phyloP scores from a whole-genome alignment of 2,329 filamentous ascomycete genomes.

The Paracorniculantispora psalliotae region DNA sequence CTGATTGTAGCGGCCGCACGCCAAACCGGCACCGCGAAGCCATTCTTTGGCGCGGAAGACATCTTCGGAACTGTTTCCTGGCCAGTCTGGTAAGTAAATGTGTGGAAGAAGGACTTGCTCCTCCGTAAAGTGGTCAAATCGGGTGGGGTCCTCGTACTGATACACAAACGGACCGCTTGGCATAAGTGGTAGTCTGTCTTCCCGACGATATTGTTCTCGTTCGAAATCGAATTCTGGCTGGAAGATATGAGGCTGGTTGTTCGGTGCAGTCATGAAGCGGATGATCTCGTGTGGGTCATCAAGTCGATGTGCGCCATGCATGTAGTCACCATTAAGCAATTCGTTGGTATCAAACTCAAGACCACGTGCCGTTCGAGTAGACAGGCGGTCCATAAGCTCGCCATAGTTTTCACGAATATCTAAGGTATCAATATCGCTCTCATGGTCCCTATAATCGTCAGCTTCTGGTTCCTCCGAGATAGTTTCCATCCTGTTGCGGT shows the following conservation, averaged over 20 bases:
- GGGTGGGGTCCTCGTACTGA: not conserved
- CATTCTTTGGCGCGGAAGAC: not conserved
- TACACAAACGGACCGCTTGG: not conserved
- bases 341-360: not conserved
- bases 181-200: not conserved
- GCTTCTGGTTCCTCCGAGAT: no score
- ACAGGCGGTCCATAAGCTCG: not conserved
- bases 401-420: no score
- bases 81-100: not conserved
- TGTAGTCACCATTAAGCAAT: not conserved
- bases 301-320: not conserved
- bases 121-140: not conserved
- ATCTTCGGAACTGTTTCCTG: not conserved
- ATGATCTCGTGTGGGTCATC: not conserved
- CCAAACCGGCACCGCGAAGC: not conserved
- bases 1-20: not conserved
- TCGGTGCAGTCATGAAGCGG: not conserved
- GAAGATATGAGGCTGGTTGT: not conserved
- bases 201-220: not conserved
- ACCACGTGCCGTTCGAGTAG: not conserved
- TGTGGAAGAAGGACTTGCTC: not conserved
- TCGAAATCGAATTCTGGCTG: not conserved
- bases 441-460: no score
- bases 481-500: no score
- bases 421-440: no score